These are phyloP conservation scores for Fusarium tanahbumbuense DNA, from an alignment of 2,329 filamentous ascomycete species.

Conservation along the genomic window DNA sequence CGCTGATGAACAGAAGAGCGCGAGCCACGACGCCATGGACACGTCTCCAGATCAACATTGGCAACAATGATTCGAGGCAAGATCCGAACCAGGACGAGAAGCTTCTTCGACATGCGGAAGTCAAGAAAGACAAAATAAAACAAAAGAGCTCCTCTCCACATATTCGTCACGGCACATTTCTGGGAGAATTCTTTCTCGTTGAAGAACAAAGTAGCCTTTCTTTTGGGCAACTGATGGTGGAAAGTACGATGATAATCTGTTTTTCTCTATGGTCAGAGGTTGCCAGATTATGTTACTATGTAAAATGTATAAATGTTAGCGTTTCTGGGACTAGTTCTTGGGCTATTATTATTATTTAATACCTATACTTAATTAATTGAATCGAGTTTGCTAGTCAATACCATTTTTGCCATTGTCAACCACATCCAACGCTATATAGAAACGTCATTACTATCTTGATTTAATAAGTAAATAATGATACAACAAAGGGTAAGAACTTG, in stretches of 20 bases:
- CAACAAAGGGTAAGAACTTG: conserved; percentile 13
- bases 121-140: background rate
- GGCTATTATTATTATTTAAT: background rate
- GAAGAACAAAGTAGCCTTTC: no score
- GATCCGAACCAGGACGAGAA: background rate
- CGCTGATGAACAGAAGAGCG: background rate
- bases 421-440: conserved; percentile 1
- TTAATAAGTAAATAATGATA: conserved; percentile 19
- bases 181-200: background rate
- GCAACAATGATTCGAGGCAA: background rate
- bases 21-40: background rate
- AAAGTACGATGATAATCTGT: background rate
- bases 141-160: background rate
- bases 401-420: background rate
- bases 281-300: background rate
- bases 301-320: background rate
- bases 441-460: conserved; percentile 32
- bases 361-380: background rate
- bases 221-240: background rate
- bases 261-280: background rate
- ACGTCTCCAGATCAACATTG: background rate
- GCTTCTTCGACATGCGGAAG: background rate
- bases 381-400: no score
- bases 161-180: background rate
- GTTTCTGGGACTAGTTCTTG: background rate